Conservation (phyloP, 495 filamentous ascomycete species). For the Ascobolus immersus region DNA sequence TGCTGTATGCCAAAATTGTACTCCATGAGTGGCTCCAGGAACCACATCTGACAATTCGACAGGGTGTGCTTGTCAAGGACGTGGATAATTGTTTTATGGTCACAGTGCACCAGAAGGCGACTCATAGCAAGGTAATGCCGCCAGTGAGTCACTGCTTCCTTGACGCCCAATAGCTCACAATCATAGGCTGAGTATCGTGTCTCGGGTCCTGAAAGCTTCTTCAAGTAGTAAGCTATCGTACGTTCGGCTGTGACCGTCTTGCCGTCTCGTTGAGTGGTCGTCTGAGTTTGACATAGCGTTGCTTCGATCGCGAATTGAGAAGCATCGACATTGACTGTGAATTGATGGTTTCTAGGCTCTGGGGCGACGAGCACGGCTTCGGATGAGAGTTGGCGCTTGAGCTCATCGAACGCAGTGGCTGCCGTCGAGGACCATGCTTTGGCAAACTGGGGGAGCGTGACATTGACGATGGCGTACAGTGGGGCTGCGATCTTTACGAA, state of each 20-base stretch:
- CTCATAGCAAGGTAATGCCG: neutral
- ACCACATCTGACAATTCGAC: neutral
- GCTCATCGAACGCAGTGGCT: no score
- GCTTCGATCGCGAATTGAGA: neutral
- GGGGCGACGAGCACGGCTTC: no score
- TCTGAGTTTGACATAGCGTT: neutral
- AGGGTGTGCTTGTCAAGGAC: neutral
- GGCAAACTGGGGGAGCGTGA: no score
- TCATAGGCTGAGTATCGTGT: constrained; percentile 1
- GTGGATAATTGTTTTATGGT: neutral
- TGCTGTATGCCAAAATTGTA: neutral
- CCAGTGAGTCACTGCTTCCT: neutral
- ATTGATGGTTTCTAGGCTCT: no score
- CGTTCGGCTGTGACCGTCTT: no score
- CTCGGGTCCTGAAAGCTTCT: neutral
- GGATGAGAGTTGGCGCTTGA: no score
- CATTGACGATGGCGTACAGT: no score
- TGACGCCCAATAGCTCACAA: neutral
- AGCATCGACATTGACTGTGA: no score
- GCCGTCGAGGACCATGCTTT: no score
- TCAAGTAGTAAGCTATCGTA: neutral
- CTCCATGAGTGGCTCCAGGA: neutral
- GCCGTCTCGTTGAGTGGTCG: no score
- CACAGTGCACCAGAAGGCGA: neutral
- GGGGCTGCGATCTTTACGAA: no score